Evolutionary conservation across 352 stramenopile genomes (phyloP), one percentile per base, ranked within the genome.

Genomic region (Plasmopara halstedii): DNA sequence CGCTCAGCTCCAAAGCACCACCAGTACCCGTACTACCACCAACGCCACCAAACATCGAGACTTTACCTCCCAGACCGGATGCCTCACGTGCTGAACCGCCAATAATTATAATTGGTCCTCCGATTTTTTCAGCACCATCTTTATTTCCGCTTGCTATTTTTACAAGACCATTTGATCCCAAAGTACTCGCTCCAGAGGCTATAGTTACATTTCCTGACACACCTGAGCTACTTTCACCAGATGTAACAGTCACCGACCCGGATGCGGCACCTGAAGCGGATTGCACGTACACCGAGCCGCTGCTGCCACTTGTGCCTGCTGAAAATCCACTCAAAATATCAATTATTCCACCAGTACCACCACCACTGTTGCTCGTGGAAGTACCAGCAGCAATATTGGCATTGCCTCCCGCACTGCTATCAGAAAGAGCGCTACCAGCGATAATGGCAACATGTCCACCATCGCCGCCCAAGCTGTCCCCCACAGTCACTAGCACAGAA

Each of bases 281-380:
- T 9, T 23, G 31, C 33, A 85, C 20, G 18, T 42, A 42, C 6
- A 84, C 45, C 9, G 48, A 15, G 14, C 71, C 71, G 38, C 71
- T 83, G 11, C 20, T 42, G 50, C 67, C 6, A 50, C 59, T 17
- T 17, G 14, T n/a, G 8, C 35, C 19, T 17, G 19, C 20, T 0
- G 66, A 74, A 4, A 20, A 42, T 17, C 72, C 72, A 26, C 66
- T 70, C 20, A 40, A 20, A 10, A 85, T 46, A 0, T 49, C 41
- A 19, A 85, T 31, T 4, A 49, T 56, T 19, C 73, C 73, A 18
- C 73, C 73, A 9, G 38, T 69, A 2, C 47, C 60, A 46, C 53
- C 54, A 44, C 58, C 54, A 36, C 53, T 55, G 18, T 54, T 68
- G 13, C 25, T 29, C 25, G 25, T 11, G 11, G 25, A 6, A 29